Base-by-base conservation (phyloP, 106 monocot genomes). In the Chionographis japonica region DNA sequence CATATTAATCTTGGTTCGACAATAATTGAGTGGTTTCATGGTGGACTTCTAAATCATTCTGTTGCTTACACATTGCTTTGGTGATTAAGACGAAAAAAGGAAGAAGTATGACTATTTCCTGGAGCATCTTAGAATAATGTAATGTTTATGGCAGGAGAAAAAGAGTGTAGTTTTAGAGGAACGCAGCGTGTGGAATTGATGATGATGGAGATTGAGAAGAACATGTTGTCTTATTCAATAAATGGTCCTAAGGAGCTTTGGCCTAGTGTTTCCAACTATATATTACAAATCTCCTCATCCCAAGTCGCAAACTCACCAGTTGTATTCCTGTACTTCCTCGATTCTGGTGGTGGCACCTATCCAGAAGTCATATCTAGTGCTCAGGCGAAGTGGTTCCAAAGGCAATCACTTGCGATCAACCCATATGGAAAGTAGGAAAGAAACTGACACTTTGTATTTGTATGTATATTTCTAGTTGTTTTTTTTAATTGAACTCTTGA, bases 341-440 rank as follows among this genome's bases (percentile, higher is more conserved):
- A 94, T 70, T 94, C 94, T 50, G 94, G 94, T 69, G 94, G 94
- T 39, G 94, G 94, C 1, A 79, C 90, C 65, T 94, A 88, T 54
- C 94, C 94, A 15, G 85, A 94, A 71, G 77, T 94, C 27, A 85
- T 94, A 81, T 90, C 94, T 35, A 72, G 58, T 79, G 78, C 90
- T 70, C 94, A 94, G 67, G 81, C 58, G 17, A 65, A 61, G 60
- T 91, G 94, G 94, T 86, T 94, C 58, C 38, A 83, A 56, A 65
- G 46, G 20, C 75, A 75, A 51, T 81, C 94, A 19, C 52, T 77
- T 42, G 35, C 27, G 15, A 66, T 91, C 16, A 94, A 94, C 75
- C 88, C 90, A 49, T 51, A 88, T 67, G 71, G 65, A 56, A 77
- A 56, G 94, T 90, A 69, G 46, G 65, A 46, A 69, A 40, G 11